Evolutionary conservation across 2,329 filamentous ascomycete genomes (phyloP).

Genomic region (Curvularia sp.): DNA sequence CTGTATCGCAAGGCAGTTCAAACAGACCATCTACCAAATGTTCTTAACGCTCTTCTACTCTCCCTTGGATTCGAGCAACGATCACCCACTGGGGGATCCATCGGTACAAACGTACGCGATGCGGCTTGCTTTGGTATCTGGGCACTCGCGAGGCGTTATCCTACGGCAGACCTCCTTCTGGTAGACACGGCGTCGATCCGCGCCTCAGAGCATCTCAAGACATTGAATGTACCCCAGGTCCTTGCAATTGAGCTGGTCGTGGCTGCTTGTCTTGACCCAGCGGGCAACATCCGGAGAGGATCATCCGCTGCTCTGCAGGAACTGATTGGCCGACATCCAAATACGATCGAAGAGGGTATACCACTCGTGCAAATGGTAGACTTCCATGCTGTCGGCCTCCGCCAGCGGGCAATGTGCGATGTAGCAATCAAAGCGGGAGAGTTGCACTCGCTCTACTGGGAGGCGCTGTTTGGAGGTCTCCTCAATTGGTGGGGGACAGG

Average conservation of each 20-base stretch:
- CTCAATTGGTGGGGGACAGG: constrained; percentile 89
- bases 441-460: constrained; percentile 71
- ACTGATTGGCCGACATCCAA: constrained; percentile 88
- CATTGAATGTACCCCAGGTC: constrained; percentile 68
- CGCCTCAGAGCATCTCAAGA: constrained; percentile 55
- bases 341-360: constrained; percentile 83
- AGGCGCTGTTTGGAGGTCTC: constrained; percentile 72
- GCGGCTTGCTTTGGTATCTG: constrained; percentile 96
- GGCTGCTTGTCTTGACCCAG: constrained; percentile 83
- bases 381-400: constrained; percentile 90
- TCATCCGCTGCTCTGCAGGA: constrained; percentile 94
- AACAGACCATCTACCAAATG: constrained; percentile 70
- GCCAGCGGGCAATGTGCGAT: constrained; percentile 79
- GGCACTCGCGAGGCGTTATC: constrained; percentile 87
- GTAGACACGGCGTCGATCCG: constrained; percentile 59
- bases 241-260: constrained; percentile 83
- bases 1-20: constrained; percentile 85
- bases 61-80: constrained; percentile 90
- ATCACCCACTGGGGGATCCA: constrained; percentile 80
- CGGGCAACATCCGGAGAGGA: constrained; percentile 91
- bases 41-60: constrained; percentile 77
- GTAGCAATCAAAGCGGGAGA: constrained; percentile 73
- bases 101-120: constrained; percentile 90
- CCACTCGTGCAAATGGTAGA: constrained; percentile 87
- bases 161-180: constrained; percentile 74